Evolutionary conservation across 768 basidiomycete species (phyloP), one percentile per base, ranked within the genome.

Genomic region (Suillus luteus): DNA sequence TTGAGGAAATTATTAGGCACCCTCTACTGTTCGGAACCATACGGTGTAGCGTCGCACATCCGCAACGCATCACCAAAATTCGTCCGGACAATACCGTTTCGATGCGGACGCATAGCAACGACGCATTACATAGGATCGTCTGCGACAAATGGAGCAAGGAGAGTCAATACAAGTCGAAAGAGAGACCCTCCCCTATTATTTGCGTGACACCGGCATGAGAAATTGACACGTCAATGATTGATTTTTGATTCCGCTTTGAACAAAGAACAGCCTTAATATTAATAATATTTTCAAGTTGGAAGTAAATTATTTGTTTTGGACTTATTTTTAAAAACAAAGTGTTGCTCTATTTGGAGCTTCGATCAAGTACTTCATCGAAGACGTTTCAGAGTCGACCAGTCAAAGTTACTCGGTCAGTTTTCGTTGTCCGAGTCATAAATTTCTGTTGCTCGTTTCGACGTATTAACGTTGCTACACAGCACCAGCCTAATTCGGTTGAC

Each of bases 1-100:
- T 71, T 89, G 67, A 76, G 75, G 66, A 79, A 72, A 64, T 78
- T 4, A 31, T 31, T 31, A 87, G 48, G 80, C 76, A 59, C 86
- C 80, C 9, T 74, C 72, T 51, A 10, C 15, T 51, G 17, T 51
- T 24, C 27, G 48, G 24, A 51, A 27, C 49, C 49, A 15, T 22
- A 27, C 6, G 14, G 22, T 14, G 27, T 17, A 51, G 27, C 15
- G 8, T 51, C 15, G 31, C 31, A 27, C 27, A 27, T 27, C 27
- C 2, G 27, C 2, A 27, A 27, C 2, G 27, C 27, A 27, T 27
- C 27, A 31, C 31, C 31, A 31, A 31, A 31, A 15, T 22, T 48
- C 22, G 2, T 12, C 22, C 24, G 19, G n/a, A n/a, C 31, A 31
- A 31, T 31, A 31, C 31, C 31, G 31, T 31, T 27, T 27, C 27